Evolutionary conservation across 2,329 filamentous ascomycete genomes (phyloP).

Genomic region (Talaromyces sp.): DNA sequence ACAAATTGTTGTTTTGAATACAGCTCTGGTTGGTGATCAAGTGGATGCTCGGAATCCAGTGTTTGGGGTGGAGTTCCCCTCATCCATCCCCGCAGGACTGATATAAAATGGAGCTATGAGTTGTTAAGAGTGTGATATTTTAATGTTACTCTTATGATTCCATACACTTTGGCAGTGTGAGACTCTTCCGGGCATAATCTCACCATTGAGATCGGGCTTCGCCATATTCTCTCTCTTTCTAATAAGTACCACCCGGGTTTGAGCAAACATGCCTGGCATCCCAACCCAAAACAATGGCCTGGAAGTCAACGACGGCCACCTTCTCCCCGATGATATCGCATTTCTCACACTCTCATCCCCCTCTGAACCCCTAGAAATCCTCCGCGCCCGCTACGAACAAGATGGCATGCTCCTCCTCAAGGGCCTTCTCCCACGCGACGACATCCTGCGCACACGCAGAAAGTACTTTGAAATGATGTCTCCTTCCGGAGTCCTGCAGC

Average conservation of each 20-base stretch:
- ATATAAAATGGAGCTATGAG: neutral
- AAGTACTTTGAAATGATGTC: constrained; percentile 54
- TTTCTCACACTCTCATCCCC: constrained; percentile 44
- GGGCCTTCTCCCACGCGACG: constrained; percentile 50
- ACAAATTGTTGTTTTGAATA: too few species aligned
- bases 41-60: neutral
- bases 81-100: neutral
- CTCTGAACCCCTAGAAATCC: constrained; percentile 46
- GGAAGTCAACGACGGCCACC: constrained; percentile 47
- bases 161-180: neutral
- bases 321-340: constrained; percentile 45
- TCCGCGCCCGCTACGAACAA: constrained; percentile 45
- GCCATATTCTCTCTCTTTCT: neutral
- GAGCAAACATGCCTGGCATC: constrained; percentile 5
- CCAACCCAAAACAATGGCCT: constrained; percentile 23
- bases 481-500: constrained; percentile 56
- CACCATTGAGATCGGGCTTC: neutral
- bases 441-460: constrained; percentile 52
- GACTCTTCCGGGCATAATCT: neutral
- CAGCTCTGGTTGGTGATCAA: too few species aligned
- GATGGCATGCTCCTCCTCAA: constrained; percentile 58
- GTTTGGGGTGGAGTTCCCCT: neutral
- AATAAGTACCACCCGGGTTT: neutral
- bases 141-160: too few species aligned
- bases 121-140: too few species aligned